Evolutionary conservation across 2,329 filamentous ascomycete genomes (phyloP).

Genomic region (Didymella pomorum): DNA sequence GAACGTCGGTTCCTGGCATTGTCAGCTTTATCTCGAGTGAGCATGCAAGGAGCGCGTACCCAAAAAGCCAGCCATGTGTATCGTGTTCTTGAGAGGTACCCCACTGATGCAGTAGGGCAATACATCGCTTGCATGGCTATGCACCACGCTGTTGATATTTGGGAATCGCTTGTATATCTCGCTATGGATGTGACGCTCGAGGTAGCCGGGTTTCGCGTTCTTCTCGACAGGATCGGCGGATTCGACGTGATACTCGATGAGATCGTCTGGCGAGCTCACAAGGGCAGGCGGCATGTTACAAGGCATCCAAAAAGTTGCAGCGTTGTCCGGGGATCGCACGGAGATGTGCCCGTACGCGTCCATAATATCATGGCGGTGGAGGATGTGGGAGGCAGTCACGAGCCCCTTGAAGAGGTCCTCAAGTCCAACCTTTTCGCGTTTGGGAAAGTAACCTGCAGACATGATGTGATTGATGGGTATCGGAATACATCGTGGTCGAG

Average conservation of each 20-base stretch:
- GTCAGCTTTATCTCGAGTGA: constrained; percentile 1
- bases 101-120: constrained; percentile 54
- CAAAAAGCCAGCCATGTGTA: constrained; percentile 56
- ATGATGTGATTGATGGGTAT: constrained; percentile 26
- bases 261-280: constrained; percentile 51
- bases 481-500: constrained; percentile 9
- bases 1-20: constrained; percentile 42
- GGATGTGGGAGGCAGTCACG: constrained; percentile 61
- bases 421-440: constrained; percentile 50
- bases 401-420: constrained; percentile 51
- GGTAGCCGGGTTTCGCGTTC: constrained; percentile 45
- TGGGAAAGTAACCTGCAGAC: constrained; percentile 50
- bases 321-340: constrained; percentile 59
- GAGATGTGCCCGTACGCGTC: constrained; percentile 66
- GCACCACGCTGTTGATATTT: constrained; percentile 54
- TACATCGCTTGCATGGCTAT: constrained; percentile 54
- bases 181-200: constrained; percentile 57
- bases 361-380: constrained; percentile 60
- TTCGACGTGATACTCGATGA: constrained; percentile 56
- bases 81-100: constrained; percentile 49
- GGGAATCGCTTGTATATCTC: constrained; percentile 57
- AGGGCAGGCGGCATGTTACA: constrained; percentile 55
- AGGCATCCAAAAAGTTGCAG: constrained; percentile 57
- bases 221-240: constrained; percentile 51
- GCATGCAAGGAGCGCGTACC: constrained; percentile 33